Percentiles rank a stretch among this genome's conserved stretches.
Evolutionary conservation across 148 eudicot species (phyloP).

Genomic region (Selenicereus undatus): DNA sequence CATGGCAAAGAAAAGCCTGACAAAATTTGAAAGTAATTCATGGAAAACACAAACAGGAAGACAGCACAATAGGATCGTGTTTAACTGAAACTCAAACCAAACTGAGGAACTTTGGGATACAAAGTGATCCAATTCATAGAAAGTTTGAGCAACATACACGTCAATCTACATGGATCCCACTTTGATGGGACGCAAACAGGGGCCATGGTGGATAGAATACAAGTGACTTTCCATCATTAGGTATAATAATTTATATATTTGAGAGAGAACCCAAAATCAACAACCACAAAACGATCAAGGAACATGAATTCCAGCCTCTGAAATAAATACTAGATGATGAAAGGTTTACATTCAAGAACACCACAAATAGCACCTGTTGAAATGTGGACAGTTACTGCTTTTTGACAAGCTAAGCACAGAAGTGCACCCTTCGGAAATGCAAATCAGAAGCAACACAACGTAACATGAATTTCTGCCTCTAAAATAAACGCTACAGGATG

Average conservation of each 20-base stretch:
- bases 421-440: background rate
- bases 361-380: background rate
- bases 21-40: background rate
- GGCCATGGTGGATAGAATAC: background rate
- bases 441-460: background rate
- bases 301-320: background rate
- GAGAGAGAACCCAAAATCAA: background rate
- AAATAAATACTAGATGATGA: background rate
- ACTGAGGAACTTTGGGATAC: background rate
- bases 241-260: background rate
- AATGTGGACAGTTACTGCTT: background rate
- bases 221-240: background rate
- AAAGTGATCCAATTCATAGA: background rate
- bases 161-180: background rate
- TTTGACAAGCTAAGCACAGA: slow-evolving; percentile 1
- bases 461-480: background rate
- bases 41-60: background rate
- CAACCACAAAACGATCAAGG: background rate
- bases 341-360: background rate
- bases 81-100: background rate
- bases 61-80: background rate
- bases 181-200: background rate
- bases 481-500: background rate
- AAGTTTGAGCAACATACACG: background rate
- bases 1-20: background rate